Conservation (phyloP, 2,329 filamentous ascomycete genomes). For the Neodidymelliopsis sp. region DNA sequence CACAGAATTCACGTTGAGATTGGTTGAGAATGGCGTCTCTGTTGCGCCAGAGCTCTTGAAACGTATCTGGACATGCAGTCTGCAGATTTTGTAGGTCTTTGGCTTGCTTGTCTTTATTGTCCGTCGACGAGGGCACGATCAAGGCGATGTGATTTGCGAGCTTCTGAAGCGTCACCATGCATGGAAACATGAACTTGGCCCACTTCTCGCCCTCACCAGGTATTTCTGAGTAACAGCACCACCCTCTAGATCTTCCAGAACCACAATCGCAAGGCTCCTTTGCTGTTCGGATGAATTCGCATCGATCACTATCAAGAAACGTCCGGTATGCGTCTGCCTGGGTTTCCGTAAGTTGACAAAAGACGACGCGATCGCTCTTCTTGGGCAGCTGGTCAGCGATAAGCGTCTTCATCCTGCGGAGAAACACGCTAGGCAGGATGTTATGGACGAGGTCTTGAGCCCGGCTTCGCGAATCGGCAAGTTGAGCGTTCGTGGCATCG, state of each 20-base stretch:
- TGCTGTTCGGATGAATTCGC: slow-evolving; percentile 72
- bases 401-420: slow-evolving; percentile 89
- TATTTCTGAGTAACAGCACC: slow-evolving; percentile 75
- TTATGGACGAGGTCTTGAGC: slow-evolving; percentile 87
- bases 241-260: slow-evolving; percentile 75
- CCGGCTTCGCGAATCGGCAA: slow-evolving; percentile 80
- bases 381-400: slow-evolving; percentile 93
- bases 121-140: slow-evolving; percentile 73
- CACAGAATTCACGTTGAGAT: slow-evolving; percentile 89
- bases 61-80: slow-evolving; percentile 75
- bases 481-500: slow-evolving; percentile 82
- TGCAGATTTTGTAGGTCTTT: slow-evolving; percentile 78
- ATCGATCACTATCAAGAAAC: slow-evolving; percentile 75
- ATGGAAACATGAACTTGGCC: slow-evolving; percentile 83
- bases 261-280: slow-evolving; percentile 74
- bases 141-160: slow-evolving; percentile 92
- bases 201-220: slow-evolving; percentile 66
- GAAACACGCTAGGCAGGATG: slow-evolving; percentile 86
- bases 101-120: slow-evolving; percentile 75
- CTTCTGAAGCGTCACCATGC: slow-evolving; percentile 83
- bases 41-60: slow-evolving; percentile 75
- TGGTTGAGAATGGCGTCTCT: slow-evolving; percentile 82
- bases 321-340: slow-evolving; percentile 85
- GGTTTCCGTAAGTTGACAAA: slow-evolving; percentile 85
- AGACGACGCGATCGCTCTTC: slow-evolving; percentile 93